These are phyloP conservation scores for Globisporangium abappressorium DNA, from an alignment of 352 stramenopile species.

Conservation along the genomic window DNA sequence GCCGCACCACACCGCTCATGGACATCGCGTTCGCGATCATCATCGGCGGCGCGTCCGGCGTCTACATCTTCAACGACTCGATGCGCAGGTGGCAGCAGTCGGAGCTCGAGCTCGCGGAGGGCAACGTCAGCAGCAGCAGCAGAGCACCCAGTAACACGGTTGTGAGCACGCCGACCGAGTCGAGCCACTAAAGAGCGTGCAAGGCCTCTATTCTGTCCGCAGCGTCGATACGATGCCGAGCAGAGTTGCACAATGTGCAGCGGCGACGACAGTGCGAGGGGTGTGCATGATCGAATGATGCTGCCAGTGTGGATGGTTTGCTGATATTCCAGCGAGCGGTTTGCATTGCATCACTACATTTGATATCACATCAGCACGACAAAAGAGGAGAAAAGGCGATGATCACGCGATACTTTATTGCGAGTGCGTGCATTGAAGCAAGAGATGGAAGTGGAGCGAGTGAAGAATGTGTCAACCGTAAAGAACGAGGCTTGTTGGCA, in stretches of 20 bases:
- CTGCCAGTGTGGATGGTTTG: neutral
- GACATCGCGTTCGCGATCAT: slow-evolving; percentile 54
- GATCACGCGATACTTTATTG: neutral
- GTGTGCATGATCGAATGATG: too few relatives aligned
- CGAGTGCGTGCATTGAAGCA: neutral
- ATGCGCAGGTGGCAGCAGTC: slow-evolving; percentile 47
- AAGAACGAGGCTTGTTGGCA: neutral
- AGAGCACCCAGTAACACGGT: neutral
- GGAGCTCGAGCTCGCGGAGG: slow-evolving; percentile 19
- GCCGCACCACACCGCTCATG: slow-evolving; percentile 54
- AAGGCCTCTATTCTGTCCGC: neutral
- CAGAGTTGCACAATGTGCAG: neutral
- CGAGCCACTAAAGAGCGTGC: neutral
- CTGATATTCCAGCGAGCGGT: neutral
- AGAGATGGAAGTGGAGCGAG: neutral
- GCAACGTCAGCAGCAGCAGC: slow-evolving; percentile 11
- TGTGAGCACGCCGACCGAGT: neutral
- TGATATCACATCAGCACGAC: neutral
- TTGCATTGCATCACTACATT: neutral
- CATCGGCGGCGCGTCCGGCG: slow-evolving; percentile 46
- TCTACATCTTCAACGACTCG: slow-evolving; percentile 81
- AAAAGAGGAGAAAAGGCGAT: neutral
- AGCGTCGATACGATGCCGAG: neutral
- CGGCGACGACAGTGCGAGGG: neutral
- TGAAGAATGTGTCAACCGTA: neutral